phyloP scores from a whole-genome alignment of 1,284 basidiomycete species.

The Tetrapyrgos nigripes region DNA sequence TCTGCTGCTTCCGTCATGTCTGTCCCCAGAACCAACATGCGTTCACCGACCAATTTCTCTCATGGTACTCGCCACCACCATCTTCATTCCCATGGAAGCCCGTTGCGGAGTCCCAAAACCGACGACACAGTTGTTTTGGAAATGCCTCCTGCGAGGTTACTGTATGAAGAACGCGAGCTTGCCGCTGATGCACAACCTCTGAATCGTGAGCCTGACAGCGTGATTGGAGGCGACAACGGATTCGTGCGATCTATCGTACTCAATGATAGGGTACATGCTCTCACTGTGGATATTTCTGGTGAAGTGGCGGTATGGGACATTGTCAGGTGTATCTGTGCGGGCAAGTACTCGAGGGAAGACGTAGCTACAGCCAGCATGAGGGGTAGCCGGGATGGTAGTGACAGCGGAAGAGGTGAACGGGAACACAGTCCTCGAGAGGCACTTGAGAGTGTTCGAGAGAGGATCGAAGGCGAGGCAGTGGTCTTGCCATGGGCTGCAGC shows the following conservation, averaged over 20 bases:
- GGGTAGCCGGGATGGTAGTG: constrained; percentile 36
- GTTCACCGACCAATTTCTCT: constrained; percentile 9
- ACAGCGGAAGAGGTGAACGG: constrained; percentile 33
- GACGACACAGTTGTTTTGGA: constrained; percentile 47
- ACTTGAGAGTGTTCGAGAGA: constrained; percentile 84
- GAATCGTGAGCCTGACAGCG: constrained; percentile 65
- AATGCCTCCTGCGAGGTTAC: constrained; percentile 52
- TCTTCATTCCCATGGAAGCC: neutral
- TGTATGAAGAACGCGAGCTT: constrained; percentile 83
- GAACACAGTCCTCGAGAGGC: constrained; percentile 80
- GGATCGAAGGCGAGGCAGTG: constrained; percentile 93
- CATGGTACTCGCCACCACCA: constrained; percentile 16
- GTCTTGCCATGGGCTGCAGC: constrained; percentile 87
- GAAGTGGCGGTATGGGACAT: constrained; percentile 95
- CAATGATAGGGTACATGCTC: constrained; percentile 91
- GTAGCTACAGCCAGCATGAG: constrained; percentile 58
- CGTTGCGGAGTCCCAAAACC: constrained; percentile 33
- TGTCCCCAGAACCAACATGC: constrained; percentile 45
- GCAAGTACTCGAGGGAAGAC: constrained; percentile 71
- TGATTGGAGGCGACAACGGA: constrained; percentile 83
- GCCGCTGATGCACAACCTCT: constrained; percentile 81
- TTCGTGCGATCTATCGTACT: constrained; percentile 85
- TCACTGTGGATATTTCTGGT: constrained; percentile 89
- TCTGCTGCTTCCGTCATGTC: constrained; percentile 82
- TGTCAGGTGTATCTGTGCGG: constrained; percentile 79